phyloP scores from a whole-genome alignment of 192 early-diverging fungal genomes.

The Coemansia sp. region DNA sequence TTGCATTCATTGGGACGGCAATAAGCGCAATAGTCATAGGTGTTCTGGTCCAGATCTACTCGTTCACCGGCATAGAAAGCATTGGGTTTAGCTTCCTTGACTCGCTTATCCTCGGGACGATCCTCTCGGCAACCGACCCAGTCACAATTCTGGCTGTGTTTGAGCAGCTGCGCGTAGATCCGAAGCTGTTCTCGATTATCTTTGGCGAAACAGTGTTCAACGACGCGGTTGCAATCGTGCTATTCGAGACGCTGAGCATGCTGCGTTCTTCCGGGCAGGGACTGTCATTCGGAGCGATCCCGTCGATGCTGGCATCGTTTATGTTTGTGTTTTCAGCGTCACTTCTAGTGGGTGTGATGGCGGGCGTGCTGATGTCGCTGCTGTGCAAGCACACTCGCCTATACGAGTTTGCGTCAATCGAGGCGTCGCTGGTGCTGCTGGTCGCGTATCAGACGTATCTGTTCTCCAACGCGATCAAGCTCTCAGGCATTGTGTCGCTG shows the following conservation, averaged over 20 bases:
- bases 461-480: conserved; percentile 80
- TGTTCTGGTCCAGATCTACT: conserved; percentile 67
- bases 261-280: conserved; percentile 65
- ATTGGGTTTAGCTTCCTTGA: conserved; percentile 80
- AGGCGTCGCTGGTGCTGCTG: conserved; percentile 82
- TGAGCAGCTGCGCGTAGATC: conserved; percentile 89
- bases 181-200: conserved; percentile 91
- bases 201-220: conserved; percentile 96
- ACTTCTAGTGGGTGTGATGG: conserved; percentile 75
- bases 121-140: conserved; percentile 95
- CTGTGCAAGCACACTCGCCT: conserved; percentile 87
- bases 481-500: conserved; percentile 93
- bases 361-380: conserved; percentile 75
- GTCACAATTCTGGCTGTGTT: conserved; percentile 96
- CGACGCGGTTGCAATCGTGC: conserved; percentile 97
- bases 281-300: conserved; percentile 63
- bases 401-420: conserved; percentile 78
- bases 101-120: conserved; percentile 91
- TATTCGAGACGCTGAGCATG: conserved; percentile 80
- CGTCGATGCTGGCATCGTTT: conserved; percentile 68
- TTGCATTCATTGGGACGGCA: conserved; percentile 92
- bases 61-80: conserved; percentile 67
- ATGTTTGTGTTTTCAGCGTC: conserved; percentile 82
- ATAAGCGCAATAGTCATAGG: conserved; percentile 90
- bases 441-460: conserved; percentile 92